Conservation (phyloP, 208 protist genomes). For the Wallacemonas sp. region DNA sequence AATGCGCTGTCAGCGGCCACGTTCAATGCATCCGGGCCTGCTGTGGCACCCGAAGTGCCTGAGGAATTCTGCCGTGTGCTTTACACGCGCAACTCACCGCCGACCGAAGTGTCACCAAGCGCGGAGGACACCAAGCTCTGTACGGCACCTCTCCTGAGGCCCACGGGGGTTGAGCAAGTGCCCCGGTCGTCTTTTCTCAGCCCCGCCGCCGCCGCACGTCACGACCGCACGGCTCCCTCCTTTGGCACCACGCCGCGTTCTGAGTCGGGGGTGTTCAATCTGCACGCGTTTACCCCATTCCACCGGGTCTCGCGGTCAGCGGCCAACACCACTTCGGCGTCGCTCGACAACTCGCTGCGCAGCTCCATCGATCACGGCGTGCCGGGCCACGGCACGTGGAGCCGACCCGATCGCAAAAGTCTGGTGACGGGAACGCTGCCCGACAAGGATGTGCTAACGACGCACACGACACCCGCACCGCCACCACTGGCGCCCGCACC, state of each 20-base stretch:
- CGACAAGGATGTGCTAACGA: no score
- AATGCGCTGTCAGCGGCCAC: no score
- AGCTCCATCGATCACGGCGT: neutral
- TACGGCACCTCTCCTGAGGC: no score
- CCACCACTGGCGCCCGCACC: neutral
- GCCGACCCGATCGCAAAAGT: neutral
- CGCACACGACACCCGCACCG: neutral
- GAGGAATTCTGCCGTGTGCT: no score
- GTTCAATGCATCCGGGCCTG: no score
- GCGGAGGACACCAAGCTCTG: no score
- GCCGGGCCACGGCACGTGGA: neutral
- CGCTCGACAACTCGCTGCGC: neutral
- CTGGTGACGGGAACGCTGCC: neutral
- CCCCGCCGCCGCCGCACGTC: no score
- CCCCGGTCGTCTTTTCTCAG: no score
- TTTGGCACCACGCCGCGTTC: neutral
- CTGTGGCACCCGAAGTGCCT: no score
- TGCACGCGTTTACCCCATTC: neutral
- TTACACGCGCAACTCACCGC: no score
- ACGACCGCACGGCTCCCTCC: neutral
- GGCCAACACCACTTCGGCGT: neutral
- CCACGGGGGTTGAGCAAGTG: no score
- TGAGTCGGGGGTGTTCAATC: neutral
- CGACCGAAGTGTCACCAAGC: no score
- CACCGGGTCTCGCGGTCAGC: neutral